Evolutionary conservation across 257 asterid species (phyloP), one percentile per base, ranked within the genome.

Genomic region (Handroanthus guayacan): DNA sequence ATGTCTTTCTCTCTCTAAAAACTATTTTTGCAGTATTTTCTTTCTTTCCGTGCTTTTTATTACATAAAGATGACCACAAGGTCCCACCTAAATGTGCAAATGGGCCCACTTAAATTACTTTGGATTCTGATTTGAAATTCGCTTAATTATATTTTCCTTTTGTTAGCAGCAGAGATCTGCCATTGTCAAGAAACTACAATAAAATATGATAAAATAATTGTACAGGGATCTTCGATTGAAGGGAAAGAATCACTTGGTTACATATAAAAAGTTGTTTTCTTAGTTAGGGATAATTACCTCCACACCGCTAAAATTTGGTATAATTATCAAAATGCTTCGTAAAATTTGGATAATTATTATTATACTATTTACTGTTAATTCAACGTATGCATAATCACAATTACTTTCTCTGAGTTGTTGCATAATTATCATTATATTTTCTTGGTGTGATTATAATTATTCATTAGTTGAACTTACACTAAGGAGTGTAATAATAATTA

Each of bases 101-200:
- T 12, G 38, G 83, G 58, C 62, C 80, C 84, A 18, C 43, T 2
- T 44, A 12, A 50, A 50, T 36, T 62, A 16, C 85, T 69, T 82
- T 57, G 81, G 78, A 75, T 82, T 74, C 86, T 67, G 85, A 74
- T 64, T 62, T 82, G 31, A 69, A 51, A 57, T 47, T 8, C 16
- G 31, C 36, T 68, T 60, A 73, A 48, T 37, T 52, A 50, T 9
- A 37, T 5, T 62, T 68, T 41, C 13, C 18, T 16, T 2, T 63
- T 43, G 20, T 44, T 54, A 9, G 45, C 55, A 51, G 43, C 76
- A 39, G 63, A 54, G 52, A 43, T 62, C 78, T 75, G 70, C 62
- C 9, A 69, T 43, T 48, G 69, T 69, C 74, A 41, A 74, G 54
- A 52, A 18, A 64, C 34, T 38, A 39, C 61, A 48, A 74, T 60